These are phyloP conservation scores for Apiospora rasikravindrae DNA, from an alignment of 2,329 filamentous ascomycete species.

Conservation along the genomic window DNA sequence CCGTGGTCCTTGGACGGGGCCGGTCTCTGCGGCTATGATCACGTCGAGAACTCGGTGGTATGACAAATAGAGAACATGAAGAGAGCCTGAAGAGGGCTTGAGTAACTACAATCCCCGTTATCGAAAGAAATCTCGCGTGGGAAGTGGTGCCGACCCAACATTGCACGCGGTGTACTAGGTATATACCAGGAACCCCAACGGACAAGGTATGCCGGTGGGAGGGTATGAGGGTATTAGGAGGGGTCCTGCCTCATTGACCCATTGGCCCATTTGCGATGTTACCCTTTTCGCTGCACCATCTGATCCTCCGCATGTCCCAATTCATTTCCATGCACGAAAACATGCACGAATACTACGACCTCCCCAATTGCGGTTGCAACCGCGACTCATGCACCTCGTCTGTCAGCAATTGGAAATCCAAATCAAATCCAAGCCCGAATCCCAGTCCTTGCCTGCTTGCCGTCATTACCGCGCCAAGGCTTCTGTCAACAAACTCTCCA, in stretches of 20 bases:
- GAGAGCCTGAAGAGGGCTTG: background rate
- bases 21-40: background rate
- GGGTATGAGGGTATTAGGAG: no score
- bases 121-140: no score
- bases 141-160: background rate
- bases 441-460: background rate
- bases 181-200: background rate
- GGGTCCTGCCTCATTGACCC: no score
- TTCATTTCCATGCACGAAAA: background rate
- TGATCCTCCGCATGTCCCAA: background rate
- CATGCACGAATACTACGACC: background rate
- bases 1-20: background rate
- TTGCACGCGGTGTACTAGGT: background rate
- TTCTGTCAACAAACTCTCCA: background rate
- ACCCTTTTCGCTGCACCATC: background rate
- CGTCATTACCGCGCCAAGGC: background rate
- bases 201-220: background rate
- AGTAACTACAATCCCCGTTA: background rate
- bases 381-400: background rate
- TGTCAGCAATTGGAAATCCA: slow-evolving; percentile 11
- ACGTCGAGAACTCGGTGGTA: background rate
- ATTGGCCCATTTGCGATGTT: background rate
- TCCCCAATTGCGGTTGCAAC: background rate
- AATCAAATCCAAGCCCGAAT: background rate
- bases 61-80: background rate